These are phyloP conservation scores for Didymella keratinophila DNA, from an alignment of 2,329 filamentous ascomycete species.

Conservation along the genomic window DNA sequence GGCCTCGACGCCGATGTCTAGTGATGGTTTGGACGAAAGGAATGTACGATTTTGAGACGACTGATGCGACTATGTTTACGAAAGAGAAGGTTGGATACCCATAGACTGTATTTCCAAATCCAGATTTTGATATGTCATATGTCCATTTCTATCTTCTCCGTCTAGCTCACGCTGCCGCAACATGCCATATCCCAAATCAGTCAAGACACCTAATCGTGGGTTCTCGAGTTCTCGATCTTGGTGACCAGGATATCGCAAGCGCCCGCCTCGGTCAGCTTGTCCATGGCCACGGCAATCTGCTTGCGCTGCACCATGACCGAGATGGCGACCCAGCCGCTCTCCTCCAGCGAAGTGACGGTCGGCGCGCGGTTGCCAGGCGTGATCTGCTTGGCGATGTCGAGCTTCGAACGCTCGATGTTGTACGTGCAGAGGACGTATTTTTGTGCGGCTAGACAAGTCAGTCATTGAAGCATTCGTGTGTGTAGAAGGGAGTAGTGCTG, in stretches of 20 bases:
- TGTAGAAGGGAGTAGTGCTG: not conserved
- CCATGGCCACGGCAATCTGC: constrained; percentile 85
- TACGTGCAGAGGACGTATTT: constrained; percentile 95
- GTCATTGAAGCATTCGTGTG: not conserved
- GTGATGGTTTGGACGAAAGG: not conserved
- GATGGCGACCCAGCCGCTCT: constrained; percentile 92
- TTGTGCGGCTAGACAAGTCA: constrained; percentile 71
- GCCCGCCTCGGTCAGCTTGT: constrained; percentile 76
- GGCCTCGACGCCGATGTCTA: not conserved
- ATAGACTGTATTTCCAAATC: constrained; percentile 1
- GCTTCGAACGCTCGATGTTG: constrained; percentile 78
- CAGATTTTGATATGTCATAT: not conserved
- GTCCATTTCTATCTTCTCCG: not conserved
- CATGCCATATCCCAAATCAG: not conserved
- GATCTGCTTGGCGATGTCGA: constrained; percentile 74
- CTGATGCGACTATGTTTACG: not conserved
- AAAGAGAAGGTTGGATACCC: constrained; percentile 9
- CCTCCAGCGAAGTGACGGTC: constrained; percentile 88
- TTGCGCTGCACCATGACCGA: constrained; percentile 93
- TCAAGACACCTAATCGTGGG: constrained; percentile 19
- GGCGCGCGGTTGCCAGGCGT: constrained; percentile 94
- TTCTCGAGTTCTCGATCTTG: constrained; percentile 79
- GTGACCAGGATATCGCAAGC: constrained; percentile 86
- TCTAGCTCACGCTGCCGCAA: not conserved
- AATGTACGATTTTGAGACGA: not conserved